These are phyloP conservation scores for Mucor mucedo DNA, from an alignment of 371 early-diverging fungal species.

Conservation along the genomic window DNA sequence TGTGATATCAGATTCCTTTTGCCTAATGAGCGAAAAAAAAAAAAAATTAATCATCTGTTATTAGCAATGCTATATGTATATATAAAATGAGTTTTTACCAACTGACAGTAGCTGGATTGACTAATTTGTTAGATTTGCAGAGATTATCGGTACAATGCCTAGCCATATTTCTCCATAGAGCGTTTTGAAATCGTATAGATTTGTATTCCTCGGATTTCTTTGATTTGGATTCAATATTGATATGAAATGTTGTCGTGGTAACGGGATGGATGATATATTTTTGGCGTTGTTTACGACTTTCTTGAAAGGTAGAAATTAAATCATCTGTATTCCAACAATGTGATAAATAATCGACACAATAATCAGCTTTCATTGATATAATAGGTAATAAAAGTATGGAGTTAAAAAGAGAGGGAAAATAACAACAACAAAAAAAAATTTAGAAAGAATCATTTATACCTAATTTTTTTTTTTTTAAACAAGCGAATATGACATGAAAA, in stretches of 20 bases:
- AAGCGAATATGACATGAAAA: background rate
- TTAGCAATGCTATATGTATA: background rate
- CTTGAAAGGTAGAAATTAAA: constrained; percentile 37
- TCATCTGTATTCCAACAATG: constrained; percentile 47
- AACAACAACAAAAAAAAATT: background rate
- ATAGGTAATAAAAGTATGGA: constrained; percentile 6
- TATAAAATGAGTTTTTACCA: constrained; percentile 23
- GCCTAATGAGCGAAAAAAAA: constrained; percentile 24
- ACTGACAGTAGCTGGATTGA: constrained; percentile 33
- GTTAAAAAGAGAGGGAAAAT: background rate
- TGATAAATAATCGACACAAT: constrained; percentile 53
- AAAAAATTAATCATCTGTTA: background rate
- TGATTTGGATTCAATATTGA: constrained; percentile 15
- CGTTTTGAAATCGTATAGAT: constrained; percentile 39
- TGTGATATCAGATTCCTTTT: constrained; percentile 43
- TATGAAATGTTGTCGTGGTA: constrained; percentile 9
- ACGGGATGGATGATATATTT: constrained; percentile 4
- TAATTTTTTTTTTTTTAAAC: background rate
- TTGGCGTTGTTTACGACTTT: constrained; percentile 35
- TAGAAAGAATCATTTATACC: constrained; percentile 3
- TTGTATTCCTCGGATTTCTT: constrained; percentile 27
- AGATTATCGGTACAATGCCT: constrained; percentile 27
- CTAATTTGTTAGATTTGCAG: constrained; percentile 19
- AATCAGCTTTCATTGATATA: constrained; percentile 41
- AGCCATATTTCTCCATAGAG: constrained; percentile 50